Percentiles rank a stretch among this genome's conserved stretches.
phyloP scores from a whole-genome alignment of 768 basidiomycete species.

The Lactifluus rugatus region DNA sequence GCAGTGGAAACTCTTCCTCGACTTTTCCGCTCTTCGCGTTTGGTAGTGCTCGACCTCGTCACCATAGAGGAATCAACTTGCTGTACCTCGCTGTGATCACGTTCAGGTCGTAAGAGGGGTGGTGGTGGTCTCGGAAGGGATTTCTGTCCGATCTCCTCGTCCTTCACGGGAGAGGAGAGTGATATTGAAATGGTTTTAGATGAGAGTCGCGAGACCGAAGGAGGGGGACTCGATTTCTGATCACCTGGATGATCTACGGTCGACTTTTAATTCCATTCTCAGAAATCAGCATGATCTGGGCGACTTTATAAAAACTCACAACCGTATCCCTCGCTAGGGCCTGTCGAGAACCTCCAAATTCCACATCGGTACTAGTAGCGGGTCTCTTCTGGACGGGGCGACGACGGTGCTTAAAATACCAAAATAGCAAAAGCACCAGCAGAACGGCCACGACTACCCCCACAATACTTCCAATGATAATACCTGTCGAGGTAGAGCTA shows the following conservation, averaged over 20 bases:
- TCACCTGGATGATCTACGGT: neutral
- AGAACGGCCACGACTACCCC: neutral
- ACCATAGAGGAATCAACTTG: neutral
- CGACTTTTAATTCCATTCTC: neutral
- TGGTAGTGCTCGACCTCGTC: neutral
- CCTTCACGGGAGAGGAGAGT: neutral
- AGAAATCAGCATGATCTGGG: neutral
- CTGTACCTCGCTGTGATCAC: neutral
- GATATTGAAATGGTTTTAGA: neutral
- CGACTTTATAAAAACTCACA: neutral
- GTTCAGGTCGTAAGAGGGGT: neutral
- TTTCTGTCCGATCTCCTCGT: too few species aligned
- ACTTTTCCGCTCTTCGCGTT: too few species aligned
- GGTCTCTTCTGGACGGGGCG: neutral
- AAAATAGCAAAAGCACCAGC: neutral
- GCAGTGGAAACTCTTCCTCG: neutral
- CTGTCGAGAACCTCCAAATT: neutral
- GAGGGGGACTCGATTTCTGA: neutral
- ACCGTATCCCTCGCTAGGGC: neutral
- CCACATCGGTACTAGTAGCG: neutral
- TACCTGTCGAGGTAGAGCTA: neutral
- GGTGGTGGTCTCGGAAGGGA: neutral
- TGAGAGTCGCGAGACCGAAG: neutral
- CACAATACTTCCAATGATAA: neutral
- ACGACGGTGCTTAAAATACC: neutral